A percentile compares a stretch with the other conserved stretches of the same genome.
These are phyloP conservation scores for Wallacemonas sp. DNA, from an alignment of 208 protist species.

Conservation along the genomic window DNA sequence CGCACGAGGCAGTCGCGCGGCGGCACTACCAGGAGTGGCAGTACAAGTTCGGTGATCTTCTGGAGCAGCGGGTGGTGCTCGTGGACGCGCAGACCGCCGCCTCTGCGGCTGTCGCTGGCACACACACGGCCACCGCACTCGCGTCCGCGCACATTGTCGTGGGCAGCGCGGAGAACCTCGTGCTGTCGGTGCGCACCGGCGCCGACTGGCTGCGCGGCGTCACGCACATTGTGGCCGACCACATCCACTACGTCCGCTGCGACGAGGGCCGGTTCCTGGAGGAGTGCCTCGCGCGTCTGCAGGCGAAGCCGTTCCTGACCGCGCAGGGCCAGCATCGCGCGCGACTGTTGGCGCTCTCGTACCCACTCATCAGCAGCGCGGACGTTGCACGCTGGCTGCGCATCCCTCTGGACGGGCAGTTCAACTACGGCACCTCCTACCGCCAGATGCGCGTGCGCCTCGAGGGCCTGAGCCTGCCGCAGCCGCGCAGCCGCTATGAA, in stretches of 20 bases:
- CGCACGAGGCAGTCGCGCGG: conserved; percentile 59
- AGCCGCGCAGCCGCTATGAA: conserved; percentile 65
- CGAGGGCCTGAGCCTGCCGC: conserved; percentile 43
- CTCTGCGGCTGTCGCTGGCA: neutral
- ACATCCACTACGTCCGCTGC: conserved; percentile 78
- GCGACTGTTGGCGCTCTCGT: conserved; percentile 83
- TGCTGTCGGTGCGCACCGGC: conserved; percentile 51
- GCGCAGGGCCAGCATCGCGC: conserved; percentile 46
- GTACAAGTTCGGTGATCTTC: conserved; percentile 77
- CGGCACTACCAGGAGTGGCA: conserved; percentile 81
- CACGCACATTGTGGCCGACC: conserved; percentile 83
- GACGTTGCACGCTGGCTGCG: conserved; percentile 89
- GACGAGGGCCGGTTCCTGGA: conserved; percentile 78
- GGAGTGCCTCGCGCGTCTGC: conserved; percentile 83
- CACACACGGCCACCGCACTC: conserved; percentile 21
- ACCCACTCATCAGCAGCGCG: conserved; percentile 77
- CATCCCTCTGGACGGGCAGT: conserved; percentile 55
- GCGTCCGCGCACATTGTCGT: conserved; percentile 60
- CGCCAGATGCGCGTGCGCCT: conserved; percentile 69
- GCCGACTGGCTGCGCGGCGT: conserved; percentile 47
- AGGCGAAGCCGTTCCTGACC: conserved; percentile 63
- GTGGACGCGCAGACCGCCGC: conserved; percentile 24
- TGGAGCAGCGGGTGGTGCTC: conserved; percentile 60
- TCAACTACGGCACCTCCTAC: conserved; percentile 82
- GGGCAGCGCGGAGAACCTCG: conserved; percentile 47